Evolutionary conservation across 2,329 filamentous ascomycete genomes (phyloP).

Genomic region (Alternaria sp.): DNA sequence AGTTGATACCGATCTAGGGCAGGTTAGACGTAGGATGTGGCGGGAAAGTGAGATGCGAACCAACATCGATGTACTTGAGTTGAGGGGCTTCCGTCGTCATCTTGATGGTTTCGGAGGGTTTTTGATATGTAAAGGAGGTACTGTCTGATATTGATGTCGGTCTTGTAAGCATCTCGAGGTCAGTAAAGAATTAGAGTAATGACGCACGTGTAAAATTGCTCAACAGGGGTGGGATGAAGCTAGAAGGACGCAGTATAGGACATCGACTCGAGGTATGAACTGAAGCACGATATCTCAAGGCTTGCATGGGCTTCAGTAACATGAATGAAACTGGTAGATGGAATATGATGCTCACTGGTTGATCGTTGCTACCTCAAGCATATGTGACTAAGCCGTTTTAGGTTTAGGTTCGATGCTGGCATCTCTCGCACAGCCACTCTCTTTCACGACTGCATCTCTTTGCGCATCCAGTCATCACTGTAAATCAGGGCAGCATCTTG

Average conservation of each 20-base stretch:
- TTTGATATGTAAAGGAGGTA: neutral
- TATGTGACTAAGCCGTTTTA: constrained; percentile 11
- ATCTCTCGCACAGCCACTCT: constrained; percentile 7
- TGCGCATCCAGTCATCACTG: neutral
- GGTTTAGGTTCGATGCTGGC: constrained; percentile 17
- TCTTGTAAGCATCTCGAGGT: neutral
- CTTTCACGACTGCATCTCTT: neutral
- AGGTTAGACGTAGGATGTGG: constrained; percentile 18
- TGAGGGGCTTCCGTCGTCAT: constrained; percentile 14
- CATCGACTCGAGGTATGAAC: neutral
- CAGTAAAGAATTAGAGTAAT: neutral
- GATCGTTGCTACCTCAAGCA: constrained; percentile 11
- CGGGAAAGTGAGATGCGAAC: constrained; percentile 37
- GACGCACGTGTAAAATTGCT: constrained; percentile 24
- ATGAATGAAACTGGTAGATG: constrained; percentile 17
- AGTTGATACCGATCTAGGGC: constrained; percentile 84
- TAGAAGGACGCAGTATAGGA: neutral
- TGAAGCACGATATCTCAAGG: neutral
- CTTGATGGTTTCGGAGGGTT: neutral
- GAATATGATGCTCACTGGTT: neutral
- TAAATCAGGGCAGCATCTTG: neutral
- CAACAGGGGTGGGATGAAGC: too few species aligned
- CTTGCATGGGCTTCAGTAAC: constrained; percentile 13
- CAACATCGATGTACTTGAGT: constrained; percentile 55
- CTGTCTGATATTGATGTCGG: neutral